A percentile compares a stretch with the other conserved stretches of the same genome.
These are phyloP conservation scores for Erodium maritimum DNA, from an alignment of 345 rosid species.

Conservation along the genomic window DNA sequence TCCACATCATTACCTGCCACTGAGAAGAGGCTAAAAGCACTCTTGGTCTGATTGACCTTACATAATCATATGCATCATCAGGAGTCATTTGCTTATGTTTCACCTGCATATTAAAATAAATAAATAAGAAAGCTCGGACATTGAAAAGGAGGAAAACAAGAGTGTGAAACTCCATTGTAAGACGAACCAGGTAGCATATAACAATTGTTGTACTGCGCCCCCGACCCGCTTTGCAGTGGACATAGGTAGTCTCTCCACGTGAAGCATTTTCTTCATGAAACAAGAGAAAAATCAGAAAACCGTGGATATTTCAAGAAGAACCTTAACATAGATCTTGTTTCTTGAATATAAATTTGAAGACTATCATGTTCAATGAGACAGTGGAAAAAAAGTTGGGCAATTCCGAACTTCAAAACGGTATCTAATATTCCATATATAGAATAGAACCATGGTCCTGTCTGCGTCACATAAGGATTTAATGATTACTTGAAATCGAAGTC, in stretches of 20 bases:
- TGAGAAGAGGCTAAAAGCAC: conserved; percentile 82
- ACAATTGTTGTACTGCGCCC: conserved; percentile 97
- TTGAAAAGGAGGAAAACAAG: neutral
- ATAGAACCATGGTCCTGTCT: neutral
- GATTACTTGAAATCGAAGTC: neutral
- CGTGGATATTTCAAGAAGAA: neutral
- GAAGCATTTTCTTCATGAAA: conserved; percentile 46
- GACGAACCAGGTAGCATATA: conserved; percentile 77
- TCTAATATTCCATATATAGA: too few species aligned
- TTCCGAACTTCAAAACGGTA: too few species aligned
- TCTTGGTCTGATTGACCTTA: conserved; percentile 77
- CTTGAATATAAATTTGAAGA: too few species aligned
- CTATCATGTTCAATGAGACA: too few species aligned
- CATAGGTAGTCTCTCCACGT: conserved; percentile 53
- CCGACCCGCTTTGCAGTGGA: conserved; percentile 98
- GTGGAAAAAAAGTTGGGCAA: too few species aligned
- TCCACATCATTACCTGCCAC: conserved; percentile 52
- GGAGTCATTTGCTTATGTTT: conserved; percentile 79
- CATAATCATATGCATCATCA: conserved; percentile 61
- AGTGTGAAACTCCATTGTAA: neutral
- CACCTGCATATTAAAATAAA: conserved; percentile 33
- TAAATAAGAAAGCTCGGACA: conserved; percentile 1
- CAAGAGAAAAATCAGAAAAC: conserved; percentile 5
- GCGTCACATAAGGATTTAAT: neutral
- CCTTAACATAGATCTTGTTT: too few species aligned